Evolutionary conservation across 352 stramenopile genomes (phyloP).

Genomic region (Phytopythium oedochilum): DNA sequence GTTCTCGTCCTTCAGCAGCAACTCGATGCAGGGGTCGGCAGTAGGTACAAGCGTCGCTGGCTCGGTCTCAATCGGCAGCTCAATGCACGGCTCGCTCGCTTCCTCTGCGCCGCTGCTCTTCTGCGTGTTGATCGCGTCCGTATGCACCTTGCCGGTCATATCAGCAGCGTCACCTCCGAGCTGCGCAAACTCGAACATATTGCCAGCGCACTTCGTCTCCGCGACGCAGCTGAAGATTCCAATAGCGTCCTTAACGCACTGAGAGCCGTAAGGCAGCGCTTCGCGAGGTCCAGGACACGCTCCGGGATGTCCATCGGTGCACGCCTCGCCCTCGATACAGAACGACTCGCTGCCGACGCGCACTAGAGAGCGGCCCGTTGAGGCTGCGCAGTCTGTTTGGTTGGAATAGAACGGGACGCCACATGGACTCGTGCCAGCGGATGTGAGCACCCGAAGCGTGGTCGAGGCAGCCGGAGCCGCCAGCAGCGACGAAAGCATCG

Average conservation of each 20-base stretch:
- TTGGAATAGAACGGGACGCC: neutral
- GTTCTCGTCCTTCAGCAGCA: neutral
- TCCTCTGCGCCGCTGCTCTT: neutral
- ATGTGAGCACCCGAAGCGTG: neutral
- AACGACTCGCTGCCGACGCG: neutral
- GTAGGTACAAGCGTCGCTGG: neutral
- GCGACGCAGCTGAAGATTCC: neutral
- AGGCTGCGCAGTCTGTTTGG: neutral
- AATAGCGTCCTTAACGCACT: neutral
- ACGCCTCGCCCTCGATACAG: neutral
- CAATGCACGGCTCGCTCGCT: neutral
- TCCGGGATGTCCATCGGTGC: neutral
- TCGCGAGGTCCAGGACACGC: neutral
- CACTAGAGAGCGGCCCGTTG: neutral
- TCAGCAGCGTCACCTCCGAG: neutral
- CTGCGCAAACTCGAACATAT: neutral
- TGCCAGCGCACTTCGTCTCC: neutral
- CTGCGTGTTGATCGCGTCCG: neutral
- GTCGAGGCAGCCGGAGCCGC: neutral
- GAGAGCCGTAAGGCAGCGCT: neutral
- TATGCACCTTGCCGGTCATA: neutral
- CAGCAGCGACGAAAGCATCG: neutral
- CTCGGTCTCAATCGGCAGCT: neutral
- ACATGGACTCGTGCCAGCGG: neutral
- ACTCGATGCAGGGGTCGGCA: neutral